These are phyloP conservation scores for Nyctanthes arbortristis DNA, from an alignment of 257 asterid species.

Conservation along the genomic window DNA sequence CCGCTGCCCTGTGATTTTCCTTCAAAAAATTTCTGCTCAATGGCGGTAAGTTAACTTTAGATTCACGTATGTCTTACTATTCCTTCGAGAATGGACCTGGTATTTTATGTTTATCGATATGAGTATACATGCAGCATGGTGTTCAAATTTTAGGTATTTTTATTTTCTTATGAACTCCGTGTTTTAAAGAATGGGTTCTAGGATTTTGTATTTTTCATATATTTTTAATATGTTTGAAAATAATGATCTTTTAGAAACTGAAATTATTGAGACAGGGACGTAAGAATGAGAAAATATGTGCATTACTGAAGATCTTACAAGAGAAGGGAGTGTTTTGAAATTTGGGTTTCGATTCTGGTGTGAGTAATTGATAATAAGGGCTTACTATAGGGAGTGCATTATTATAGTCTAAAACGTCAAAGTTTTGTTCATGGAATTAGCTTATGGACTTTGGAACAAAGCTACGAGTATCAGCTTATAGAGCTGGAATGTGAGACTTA, in stretches of 20 bases:
- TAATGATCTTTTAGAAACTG: not conserved
- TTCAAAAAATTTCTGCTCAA: conserved; percentile 1
- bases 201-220: not conserved
- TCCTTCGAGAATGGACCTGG: not conserved
- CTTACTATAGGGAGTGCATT: not conserved
- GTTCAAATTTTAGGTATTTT: not conserved
- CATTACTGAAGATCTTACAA: not conserved
- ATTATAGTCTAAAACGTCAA: not conserved
- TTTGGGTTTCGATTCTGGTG: not conserved
- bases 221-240: not conserved
- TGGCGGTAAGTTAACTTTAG: conserved; percentile 31
- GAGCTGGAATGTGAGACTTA: not conserved
- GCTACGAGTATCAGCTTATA: not conserved
- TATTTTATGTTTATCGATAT: not conserved
- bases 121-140: not conserved
- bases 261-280: not conserved
- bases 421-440: not conserved
- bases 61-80: not conserved
- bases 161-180: not conserved
- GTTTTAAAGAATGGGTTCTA: not conserved
- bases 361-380: not conserved
- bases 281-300: not conserved
- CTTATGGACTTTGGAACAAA: not conserved
- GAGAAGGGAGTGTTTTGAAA: not conserved
- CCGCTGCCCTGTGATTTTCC: conserved; percentile 2